Base-by-base conservation (phyloP, 768 basidiomycete species). In the Agrocybe praecox region DNA sequence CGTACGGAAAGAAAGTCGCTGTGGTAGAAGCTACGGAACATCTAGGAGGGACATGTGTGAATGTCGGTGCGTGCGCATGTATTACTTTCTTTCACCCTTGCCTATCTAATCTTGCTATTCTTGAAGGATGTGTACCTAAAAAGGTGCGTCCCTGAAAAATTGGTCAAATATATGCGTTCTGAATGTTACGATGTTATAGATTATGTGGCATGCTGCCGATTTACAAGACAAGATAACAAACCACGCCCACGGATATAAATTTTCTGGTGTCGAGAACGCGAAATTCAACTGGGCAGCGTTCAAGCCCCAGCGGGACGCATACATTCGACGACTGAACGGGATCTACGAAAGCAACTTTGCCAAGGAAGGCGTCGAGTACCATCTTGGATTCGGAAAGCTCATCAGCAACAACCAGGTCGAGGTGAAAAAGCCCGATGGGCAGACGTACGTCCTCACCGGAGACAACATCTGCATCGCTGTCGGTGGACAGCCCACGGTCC, bases 191-290 rank as follows among this genome's bases (percentile, higher is more conserved):
- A 29, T 21, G 46, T 32, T 29, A 29, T 44, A 96, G 93, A 87
- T 99, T 53, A 98, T 98, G 96, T 99, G 96, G 96, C 90, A 95
- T 60, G 93, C 94, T 40, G 91, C 92, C 23, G 93, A 96, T 73
- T 76, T 94, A 55, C 87, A 89, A 26, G 96, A 98, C 67, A 92
- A 89, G 70, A 73, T 98, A 32, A 78, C 80, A 23, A 84, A 91
- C 62, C 92, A 95, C 56, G 79, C 82, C 15, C 69, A 80, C n/a
- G 87, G 84, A 17, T 93, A 90, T 72, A 82, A 88, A 50, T 88
- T 91, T 66, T 80, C 81, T 57, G 88, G 87, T 44, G 61, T 85
- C 52, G 70, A 74, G 45, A 63, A 78, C 23, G 79, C 84, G 52
- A 80, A 84, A 66, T 96, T 98, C 70, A 81, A 92, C 76, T 99